phyloP scores from a whole-genome alignment of 371 early-diverging fungal species.

The Enterocytospora artemiae region DNA sequence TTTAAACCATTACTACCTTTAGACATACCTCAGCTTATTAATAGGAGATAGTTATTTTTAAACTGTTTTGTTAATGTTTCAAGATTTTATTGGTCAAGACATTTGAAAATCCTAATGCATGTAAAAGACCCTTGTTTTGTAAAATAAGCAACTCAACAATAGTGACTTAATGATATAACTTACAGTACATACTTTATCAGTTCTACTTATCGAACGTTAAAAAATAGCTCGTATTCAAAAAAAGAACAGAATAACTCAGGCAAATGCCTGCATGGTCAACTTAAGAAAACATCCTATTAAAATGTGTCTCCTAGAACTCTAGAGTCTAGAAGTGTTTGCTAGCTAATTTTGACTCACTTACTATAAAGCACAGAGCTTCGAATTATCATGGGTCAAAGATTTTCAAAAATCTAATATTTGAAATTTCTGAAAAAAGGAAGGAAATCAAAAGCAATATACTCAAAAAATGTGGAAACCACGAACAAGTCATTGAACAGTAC shows the following conservation, averaged over 20 bases:
- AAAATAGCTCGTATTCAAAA: background rate
- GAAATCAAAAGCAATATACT: too few species aligned
- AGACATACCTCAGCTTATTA: too few species aligned
- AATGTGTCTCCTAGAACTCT: background rate
- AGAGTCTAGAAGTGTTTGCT: background rate
- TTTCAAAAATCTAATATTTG: conserved; percentile 4
- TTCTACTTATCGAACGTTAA: background rate
- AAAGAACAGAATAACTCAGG: background rate
- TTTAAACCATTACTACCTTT: too few species aligned
- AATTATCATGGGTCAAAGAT: conserved; percentile 1
- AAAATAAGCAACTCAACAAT: too few species aligned
- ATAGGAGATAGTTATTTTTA: too few species aligned
- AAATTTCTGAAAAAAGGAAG: too few species aligned
- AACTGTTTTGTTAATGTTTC: too few species aligned
- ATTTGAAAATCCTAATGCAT: too few species aligned
- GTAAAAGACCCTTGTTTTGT: too few species aligned
- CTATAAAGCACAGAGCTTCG: conserved; percentile 2
- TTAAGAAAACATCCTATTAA: background rate
- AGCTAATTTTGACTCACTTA: conserved; percentile 2
- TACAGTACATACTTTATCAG: background rate
- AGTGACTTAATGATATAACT: background rate
- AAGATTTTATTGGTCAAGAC: too few species aligned
- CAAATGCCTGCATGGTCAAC: background rate
- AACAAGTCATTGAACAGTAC: too few species aligned
- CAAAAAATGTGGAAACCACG: too few species aligned